A percentile compares a stretch with the other conserved stretches of the same genome.
Conservation (phyloP, 805 yeast species). For the Saccharomycopsis fermentans region DNA sequence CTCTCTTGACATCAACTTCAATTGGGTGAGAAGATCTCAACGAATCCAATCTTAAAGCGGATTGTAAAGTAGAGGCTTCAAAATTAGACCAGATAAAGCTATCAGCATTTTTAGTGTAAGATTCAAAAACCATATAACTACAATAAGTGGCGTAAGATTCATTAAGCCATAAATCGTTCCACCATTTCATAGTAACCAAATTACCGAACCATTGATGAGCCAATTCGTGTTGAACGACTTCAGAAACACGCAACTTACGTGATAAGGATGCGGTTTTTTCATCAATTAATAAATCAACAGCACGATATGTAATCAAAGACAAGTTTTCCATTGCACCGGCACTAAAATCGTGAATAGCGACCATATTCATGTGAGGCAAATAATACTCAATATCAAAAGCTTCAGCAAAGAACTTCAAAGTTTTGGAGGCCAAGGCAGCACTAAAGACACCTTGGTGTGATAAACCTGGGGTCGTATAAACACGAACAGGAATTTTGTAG, state of each 20-base stretch:
- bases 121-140: constrained; percentile 76
- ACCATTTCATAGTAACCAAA: constrained; percentile 85
- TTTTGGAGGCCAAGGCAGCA: constrained; percentile 65
- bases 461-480: constrained; percentile 71
- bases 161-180: constrained; percentile 85
- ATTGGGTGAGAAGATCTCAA: constrained; percentile 79
- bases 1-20: constrained; percentile 70
- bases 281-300: constrained; percentile 63
- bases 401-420: constrained; percentile 62
- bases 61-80: constrained; percentile 66
- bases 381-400: constrained; percentile 70
- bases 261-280: constrained; percentile 56
- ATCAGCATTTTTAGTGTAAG: constrained; percentile 56
- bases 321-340: constrained; percentile 91
- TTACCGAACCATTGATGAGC: constrained; percentile 93
- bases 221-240: constrained; percentile 80
- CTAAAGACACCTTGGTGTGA: constrained; percentile 63
- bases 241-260: constrained; percentile 67
- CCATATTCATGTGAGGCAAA: constrained; percentile 72
- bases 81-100: constrained; percentile 86
- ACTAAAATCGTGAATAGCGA: constrained; percentile 73
- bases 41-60: constrained; percentile 65
- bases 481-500: constrained; percentile 67
- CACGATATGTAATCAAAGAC: constrained; percentile 72
- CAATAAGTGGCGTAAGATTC: constrained; percentile 71